phyloP scores from a whole-genome alignment of 768 basidiomycete genomes.

The Exidia glandulosa region DNA sequence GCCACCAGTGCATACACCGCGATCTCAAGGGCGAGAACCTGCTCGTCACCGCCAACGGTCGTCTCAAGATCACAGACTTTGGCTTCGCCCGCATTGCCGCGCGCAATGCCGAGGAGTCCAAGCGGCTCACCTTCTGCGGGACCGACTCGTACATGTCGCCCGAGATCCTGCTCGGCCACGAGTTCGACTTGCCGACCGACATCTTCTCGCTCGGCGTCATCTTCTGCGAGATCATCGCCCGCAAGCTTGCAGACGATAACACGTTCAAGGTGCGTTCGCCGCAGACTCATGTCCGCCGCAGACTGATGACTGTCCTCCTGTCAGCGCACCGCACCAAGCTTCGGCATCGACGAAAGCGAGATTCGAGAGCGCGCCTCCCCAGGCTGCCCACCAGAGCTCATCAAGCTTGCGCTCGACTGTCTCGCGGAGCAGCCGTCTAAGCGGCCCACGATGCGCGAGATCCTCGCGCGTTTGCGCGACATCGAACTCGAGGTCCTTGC shows the following conservation, averaged over 20 bases:
- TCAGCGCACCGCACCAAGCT: conserved; percentile 70
- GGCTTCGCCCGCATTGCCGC: conserved; percentile 94
- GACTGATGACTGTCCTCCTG: conserved; percentile 7
- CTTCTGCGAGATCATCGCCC: conserved; percentile 81
- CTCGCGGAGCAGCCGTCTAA: conserved; percentile 47
- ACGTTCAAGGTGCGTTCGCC: conserved; percentile 21
- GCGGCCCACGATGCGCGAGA: conserved; percentile 66
- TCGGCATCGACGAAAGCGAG: conserved; percentile 68
- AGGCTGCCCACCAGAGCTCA: conserved; percentile 70
- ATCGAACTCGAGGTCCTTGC: conserved; percentile 80
- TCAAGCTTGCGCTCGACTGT: conserved; percentile 72
- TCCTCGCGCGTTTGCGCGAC: conserved; percentile 64
- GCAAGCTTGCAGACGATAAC: conserved; percentile 74
- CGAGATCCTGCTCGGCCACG: conserved; percentile 82
- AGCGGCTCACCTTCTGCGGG: conserved; percentile 78
- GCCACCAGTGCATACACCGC: conserved; percentile 32
- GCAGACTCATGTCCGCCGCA: neutral
- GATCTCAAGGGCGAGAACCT: conserved; percentile 98
- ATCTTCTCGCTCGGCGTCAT: conserved; percentile 90
- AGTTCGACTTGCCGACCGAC: conserved; percentile 91
- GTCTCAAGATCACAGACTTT: conserved; percentile 98
- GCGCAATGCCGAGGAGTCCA: conserved; percentile 79
- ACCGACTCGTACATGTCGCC: conserved; percentile 96
- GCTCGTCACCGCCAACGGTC: conserved; percentile 86
- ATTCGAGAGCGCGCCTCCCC: conserved; percentile 53